Conservation (phyloP, 2,329 filamentous ascomycete genomes). For the Tolypocladium inflatum region DNA sequence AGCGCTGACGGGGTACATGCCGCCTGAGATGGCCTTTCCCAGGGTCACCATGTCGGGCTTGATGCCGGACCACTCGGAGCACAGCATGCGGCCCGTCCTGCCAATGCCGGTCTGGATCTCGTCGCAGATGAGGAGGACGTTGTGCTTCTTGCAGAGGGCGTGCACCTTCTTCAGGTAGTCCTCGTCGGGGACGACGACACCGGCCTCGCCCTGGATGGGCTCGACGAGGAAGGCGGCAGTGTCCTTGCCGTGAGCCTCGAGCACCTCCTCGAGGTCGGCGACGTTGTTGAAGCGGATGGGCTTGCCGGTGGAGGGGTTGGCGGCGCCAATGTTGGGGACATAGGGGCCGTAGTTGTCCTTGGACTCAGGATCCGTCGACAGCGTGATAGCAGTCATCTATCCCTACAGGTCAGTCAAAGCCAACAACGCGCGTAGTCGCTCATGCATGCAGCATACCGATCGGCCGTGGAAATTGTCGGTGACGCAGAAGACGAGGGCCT, state of each 20-base stretch:
- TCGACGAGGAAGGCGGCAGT: slow-evolving; percentile 91
- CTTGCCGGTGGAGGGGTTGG: slow-evolving; percentile 63
- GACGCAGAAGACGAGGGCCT: slow-evolving; percentile 77
- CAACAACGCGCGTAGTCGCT: too few species aligned
- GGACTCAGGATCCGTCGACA: slow-evolving; percentile 92
- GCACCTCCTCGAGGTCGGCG: slow-evolving; percentile 64
- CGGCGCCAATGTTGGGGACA: slow-evolving; percentile 76
- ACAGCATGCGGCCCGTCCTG: slow-evolving; percentile 86
- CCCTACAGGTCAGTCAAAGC: neutral
- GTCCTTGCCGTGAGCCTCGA: slow-evolving; percentile 73
- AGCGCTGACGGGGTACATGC: slow-evolving; percentile 97
- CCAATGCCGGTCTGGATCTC: slow-evolving; percentile 98
- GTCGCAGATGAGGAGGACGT: slow-evolving; percentile 91
- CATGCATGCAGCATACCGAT: slow-evolving; percentile 52
- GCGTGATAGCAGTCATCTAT: slow-evolving; percentile 86
- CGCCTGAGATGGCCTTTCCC: slow-evolving; percentile 94
- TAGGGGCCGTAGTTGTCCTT: slow-evolving; percentile 96
- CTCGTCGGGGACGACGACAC: slow-evolving; percentile 88
- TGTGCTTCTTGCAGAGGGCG: slow-evolving; percentile 86
- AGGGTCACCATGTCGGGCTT: slow-evolving; percentile 92
- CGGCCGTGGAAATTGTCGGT: slow-evolving; percentile 94
- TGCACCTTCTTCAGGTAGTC: slow-evolving; percentile 75
- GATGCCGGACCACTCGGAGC: slow-evolving; percentile 88
- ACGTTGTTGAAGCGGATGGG: slow-evolving; percentile 81
- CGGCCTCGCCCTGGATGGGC: slow-evolving; percentile 95